Conservation (phyloP, 305 asterid species). For the Fraxinus angustifolia region DNA sequence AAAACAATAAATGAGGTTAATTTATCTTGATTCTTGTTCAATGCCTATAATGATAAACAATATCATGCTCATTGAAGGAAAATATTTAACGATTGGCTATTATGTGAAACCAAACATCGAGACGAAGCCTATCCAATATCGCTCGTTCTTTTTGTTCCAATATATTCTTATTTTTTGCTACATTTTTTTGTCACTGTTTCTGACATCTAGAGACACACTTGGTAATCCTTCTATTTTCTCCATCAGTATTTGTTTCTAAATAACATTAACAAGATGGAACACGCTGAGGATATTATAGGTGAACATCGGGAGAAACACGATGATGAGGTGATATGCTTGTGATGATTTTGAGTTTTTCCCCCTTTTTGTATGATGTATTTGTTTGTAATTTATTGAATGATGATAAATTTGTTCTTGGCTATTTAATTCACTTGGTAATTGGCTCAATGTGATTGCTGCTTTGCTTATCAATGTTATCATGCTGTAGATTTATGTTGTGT, state of each 20-base stretch:
- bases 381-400: background rate
- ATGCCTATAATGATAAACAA: background rate
- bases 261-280: slow-evolving; percentile 53
- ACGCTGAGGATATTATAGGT: slow-evolving; percentile 42
- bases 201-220: background rate
- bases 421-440: background rate
- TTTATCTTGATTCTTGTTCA: background rate
- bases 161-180: background rate
- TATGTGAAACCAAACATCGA: background rate
- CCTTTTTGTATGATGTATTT: background rate
- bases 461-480: background rate
- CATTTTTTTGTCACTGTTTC: background rate
- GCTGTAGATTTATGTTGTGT: background rate
- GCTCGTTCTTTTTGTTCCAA: background rate
- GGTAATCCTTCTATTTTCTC: background rate
- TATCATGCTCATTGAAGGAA: background rate
- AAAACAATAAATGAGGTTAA: background rate
- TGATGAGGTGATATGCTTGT: background rate
- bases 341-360: background rate
- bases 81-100: background rate
- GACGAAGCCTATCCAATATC: background rate
- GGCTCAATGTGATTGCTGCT: slow-evolving; percentile 27
- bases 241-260: background rate
- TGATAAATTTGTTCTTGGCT: background rate
- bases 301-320: background rate